Conservation (phyloP, 2,329 filamentous ascomycete genomes). For the Chaetomiaceae sp. region DNA sequence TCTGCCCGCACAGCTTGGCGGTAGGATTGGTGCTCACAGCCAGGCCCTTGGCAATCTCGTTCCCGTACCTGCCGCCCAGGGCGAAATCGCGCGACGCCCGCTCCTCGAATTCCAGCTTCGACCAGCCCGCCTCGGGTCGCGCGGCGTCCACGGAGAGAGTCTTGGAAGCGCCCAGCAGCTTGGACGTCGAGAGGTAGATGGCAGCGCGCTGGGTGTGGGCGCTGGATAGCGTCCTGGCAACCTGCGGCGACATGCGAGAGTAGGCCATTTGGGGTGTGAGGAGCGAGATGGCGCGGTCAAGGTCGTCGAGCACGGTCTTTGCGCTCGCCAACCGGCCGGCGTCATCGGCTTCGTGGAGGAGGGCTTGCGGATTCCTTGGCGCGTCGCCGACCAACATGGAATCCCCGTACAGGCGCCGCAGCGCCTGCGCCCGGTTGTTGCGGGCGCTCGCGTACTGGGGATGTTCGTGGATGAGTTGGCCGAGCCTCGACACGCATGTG, state of each 20-base stretch:
- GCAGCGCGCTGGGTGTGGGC: conserved; percentile 67
- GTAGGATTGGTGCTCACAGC: conserved; percentile 62
- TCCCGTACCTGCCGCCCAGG: conserved; percentile 59
- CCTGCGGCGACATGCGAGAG: conserved; percentile 54
- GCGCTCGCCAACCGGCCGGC: conserved; percentile 36
- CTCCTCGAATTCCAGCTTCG: conserved; percentile 52
- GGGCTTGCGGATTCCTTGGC: conserved; percentile 33
- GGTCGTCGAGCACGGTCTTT: conserved; percentile 43
- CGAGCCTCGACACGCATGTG: conserved; percentile 43
- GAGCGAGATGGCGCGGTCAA: conserved; percentile 52
- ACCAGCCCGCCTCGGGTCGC: conserved; percentile 45
- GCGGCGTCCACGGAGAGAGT: conserved; percentile 33
- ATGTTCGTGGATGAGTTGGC: conserved; percentile 48
- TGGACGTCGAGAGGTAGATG: conserved; percentile 55
- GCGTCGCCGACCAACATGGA: conserved; percentile 43
- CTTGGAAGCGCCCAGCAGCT: conserved; percentile 36
- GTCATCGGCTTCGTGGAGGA: conserved; percentile 34
- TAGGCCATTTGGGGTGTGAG: conserved; percentile 47
- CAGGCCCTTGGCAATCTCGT: conserved; percentile 57
- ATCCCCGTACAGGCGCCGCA: conserved; percentile 57
- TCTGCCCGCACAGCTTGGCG: conserved; percentile 63
- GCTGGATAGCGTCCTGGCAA: conserved; percentile 60
- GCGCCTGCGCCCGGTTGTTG: conserved; percentile 68
- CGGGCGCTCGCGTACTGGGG: conserved; percentile 66
- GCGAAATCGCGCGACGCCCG: conserved; percentile 58